Conservation (phyloP, 2,329 filamentous ascomycete genomes). For the Achaetomium macrosporum region DNA sequence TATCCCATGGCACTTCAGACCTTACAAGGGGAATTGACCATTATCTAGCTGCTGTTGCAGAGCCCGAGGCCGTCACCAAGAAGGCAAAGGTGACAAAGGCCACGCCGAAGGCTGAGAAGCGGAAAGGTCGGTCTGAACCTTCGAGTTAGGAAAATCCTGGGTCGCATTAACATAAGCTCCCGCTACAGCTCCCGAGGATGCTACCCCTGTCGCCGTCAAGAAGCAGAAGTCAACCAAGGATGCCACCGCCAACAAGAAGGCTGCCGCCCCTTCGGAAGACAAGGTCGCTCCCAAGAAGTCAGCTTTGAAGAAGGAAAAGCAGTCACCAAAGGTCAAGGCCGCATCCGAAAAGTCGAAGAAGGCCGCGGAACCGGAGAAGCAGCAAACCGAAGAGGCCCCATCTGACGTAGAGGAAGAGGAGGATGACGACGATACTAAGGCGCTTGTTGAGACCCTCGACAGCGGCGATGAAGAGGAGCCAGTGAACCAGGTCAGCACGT, state of each 20-base stretch:
- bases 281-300: conserved; percentile 16
- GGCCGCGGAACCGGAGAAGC: conserved; percentile 16
- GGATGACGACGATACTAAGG: conserved; percentile 25
- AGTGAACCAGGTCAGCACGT: conserved; percentile 20
- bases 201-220: conserved; percentile 26
- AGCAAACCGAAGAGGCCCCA: conserved; percentile 8
- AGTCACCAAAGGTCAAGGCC: conserved; percentile 17
- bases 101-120: conserved; percentile 25
- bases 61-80: conserved; percentile 18
- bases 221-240: conserved; percentile 27
- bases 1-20: not conserved
- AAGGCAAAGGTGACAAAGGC: conserved; percentile 18
- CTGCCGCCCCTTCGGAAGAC: conserved; percentile 9
- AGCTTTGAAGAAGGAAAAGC: conserved; percentile 21
- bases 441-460: conserved; percentile 25
- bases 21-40: conserved; percentile 11
- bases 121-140: conserved; percentile 23
- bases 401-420: conserved; percentile 21
- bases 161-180: not conserved
- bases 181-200: conserved; percentile 24
- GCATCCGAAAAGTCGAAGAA: conserved; percentile 17
- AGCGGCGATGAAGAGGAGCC: conserved; percentile 22
- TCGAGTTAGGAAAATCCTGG: not conserved
- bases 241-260: conserved; percentile 15
- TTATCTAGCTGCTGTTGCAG: conserved; percentile 13